A percentile compares a stretch with the other conserved stretches of the same genome.
Evolutionary conservation across 2,329 filamentous ascomycete species (phyloP).

Genomic region (Penicillium janthinellum): DNA sequence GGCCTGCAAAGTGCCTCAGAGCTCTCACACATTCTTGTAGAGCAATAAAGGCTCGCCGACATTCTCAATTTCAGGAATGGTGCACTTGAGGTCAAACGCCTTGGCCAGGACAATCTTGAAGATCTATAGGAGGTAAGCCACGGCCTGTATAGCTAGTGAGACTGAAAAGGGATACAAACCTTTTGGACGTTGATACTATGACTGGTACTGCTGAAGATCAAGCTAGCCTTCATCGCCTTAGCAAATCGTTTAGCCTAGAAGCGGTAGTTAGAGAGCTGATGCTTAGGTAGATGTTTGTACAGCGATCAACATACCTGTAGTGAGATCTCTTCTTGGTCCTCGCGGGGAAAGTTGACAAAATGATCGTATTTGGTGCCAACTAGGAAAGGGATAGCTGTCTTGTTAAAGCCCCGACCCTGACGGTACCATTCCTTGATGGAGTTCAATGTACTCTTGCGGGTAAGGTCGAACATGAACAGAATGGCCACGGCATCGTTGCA

Average conservation of each 20-base stretch:
- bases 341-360: constrained; percentile 96
- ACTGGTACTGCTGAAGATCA: constrained; percentile 98
- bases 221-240: constrained; percentile 94
- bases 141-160: constrained; percentile 5
- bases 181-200: constrained; percentile 99
- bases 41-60: constrained; percentile 92
- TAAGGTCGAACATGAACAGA: constrained; percentile 99
- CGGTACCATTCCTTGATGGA: constrained; percentile 99
- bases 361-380: constrained; percentile 99
- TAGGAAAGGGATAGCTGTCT: constrained; percentile 97
- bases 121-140: constrained; percentile 62
- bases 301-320: constrained; percentile 67
- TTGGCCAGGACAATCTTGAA: constrained; percentile 99
- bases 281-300: too few species aligned
- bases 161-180: constrained; percentile 54
- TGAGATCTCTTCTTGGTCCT: constrained; percentile 98
- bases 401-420: constrained; percentile 97
- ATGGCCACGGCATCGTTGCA: constrained; percentile 99
- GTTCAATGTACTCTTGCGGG: constrained; percentile 95
- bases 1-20: constrained; percentile 7
- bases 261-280: constrained; percentile 23
- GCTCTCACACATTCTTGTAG: constrained; percentile 64
- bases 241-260: constrained; percentile 86
- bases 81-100: constrained; percentile 97
- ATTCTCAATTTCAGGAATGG: constrained; percentile 98